Evolutionary conservation across 1,139 yeast species (phyloP), one percentile per base, ranked within the genome.

Genomic region (Kluyveromyces marxianus): DNA sequence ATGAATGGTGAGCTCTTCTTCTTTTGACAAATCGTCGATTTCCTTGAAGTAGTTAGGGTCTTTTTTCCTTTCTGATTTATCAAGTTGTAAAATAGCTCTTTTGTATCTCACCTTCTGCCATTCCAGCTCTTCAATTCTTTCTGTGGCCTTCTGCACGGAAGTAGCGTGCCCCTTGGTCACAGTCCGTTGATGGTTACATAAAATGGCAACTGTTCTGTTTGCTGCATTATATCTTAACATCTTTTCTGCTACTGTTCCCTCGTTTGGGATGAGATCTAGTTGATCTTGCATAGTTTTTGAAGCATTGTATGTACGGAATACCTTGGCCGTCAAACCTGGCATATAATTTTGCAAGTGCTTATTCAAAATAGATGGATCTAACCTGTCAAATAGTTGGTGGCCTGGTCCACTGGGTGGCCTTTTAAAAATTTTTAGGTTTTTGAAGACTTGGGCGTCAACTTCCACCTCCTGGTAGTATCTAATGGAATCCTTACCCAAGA

Each of bases 261-360:
- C 84, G 60, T 87, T 83, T 25, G 81, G 75, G 52, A 90, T 88
- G 59, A 81, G 69, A 62, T 87, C 96, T 50, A 90, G 66, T 65
- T 88, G 96, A 61, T 89, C 95, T 68, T 90, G 97, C 97, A 90
- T 89, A 2, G 97, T 89, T 62, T 87, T 86, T 2, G 97, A 86
- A 0, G 97, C 97, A 68, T 90, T 90, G 64, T 87, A 92, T 0
- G 97, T 90, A 80, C 97, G 95, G 74, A 92, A 92, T 25, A 89
- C 97, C 65, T 90, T 90, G 7, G 98, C 97, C 0, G 97, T 88
- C 55, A 92, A 73, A 0, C 97, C 97, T 39, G 86, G 81, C 95
- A 90, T 85, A 66, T 89, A 89, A 51, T 75, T 80, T 62, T 88
- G 96, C 59, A 92, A 77, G 62, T 88, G 90, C 63, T 83, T 86